Conservation (phyloP, 163 green algal species). For the Trebouxiophyceae sp. region DNA sequence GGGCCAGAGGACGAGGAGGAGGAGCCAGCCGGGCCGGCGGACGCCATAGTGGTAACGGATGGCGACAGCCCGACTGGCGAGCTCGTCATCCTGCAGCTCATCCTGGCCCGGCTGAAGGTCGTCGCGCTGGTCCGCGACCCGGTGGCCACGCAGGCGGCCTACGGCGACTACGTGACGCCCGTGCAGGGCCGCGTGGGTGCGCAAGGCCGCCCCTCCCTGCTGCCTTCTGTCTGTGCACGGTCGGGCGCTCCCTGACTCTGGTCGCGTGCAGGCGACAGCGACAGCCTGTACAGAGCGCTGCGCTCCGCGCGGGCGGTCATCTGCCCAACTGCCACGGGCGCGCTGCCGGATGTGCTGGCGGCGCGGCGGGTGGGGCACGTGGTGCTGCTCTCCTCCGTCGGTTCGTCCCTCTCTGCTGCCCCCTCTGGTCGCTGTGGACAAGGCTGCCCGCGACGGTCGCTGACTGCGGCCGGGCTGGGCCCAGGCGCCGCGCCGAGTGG, state of each 20-base stretch:
- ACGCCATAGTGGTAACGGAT: constrained; percentile 48
- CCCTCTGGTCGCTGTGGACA: neutral
- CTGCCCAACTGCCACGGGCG: neutral
- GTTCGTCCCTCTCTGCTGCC: too few relatives aligned
- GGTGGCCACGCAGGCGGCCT: constrained; percentile 31
- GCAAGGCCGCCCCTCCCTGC: too few relatives aligned
- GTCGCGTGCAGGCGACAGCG: neutral
- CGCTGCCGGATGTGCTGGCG: neutral
- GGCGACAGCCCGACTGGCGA: constrained; percentile 46
- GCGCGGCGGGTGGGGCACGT: neutral
- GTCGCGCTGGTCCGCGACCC: constrained; percentile 29
- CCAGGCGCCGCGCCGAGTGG: neutral
- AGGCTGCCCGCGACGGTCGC: neutral
- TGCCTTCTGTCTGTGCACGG: too few relatives aligned
- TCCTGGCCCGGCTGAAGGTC: constrained; percentile 43
- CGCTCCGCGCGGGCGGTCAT: neutral
- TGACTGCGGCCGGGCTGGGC: neutral
- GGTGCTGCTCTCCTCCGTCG: neutral
- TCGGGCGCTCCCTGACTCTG: too few relatives aligned
- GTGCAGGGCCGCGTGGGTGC: constrained; percentile 6
- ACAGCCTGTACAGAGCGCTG: neutral
- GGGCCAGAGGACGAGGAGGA: constrained; percentile 21
- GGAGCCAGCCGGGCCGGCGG: constrained; percentile 10
- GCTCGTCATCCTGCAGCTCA: constrained; percentile 56
- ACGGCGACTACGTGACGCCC: constrained; percentile 40